phyloP scores from a whole-genome alignment of 352 stramenopile species.

The Phytophthora pluvialis region DNA sequence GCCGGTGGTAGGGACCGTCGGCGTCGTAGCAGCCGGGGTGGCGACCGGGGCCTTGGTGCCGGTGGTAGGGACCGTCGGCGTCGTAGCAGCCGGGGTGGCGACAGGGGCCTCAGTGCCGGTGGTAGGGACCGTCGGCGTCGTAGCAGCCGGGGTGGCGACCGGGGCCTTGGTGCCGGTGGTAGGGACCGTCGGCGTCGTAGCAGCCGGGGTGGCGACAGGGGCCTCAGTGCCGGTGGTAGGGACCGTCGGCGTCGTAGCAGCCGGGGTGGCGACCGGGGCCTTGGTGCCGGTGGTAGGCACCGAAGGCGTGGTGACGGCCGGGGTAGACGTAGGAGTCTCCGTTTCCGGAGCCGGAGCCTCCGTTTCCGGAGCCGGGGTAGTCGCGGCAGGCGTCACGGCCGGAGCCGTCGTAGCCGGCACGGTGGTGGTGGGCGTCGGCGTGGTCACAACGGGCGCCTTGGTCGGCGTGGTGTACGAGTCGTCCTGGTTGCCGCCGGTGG shows the following conservation, averaged over 20 bases:
- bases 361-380: conserved; percentile 13
- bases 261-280: background rate
- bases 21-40: background rate
- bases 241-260: background rate
- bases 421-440: conserved; percentile 11
- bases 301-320: conserved; percentile 7
- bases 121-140: conserved; percentile 4
- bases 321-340: conserved; percentile 12
- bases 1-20: conserved; percentile 7
- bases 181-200: conserved; percentile 12
- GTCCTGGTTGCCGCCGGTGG: conserved; percentile 17
- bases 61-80: conserved; percentile 12
- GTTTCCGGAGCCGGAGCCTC: conserved; percentile 15
- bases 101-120: conserved; percentile 7
- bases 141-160: background rate
- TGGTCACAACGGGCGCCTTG: conserved; percentile 25
- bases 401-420: background rate
- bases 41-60: background rate
- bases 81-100: conserved; percentile 7
- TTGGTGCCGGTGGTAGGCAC: background rate
- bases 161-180: background rate
- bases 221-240: conserved; percentile 7
- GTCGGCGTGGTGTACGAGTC: conserved; percentile 33
- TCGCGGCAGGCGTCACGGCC: conserved; percentile 6
- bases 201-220: conserved; percentile 4